Conservation (phyloP, 1,284 basidiomycete genomes). For the Inonotus hispidus region DNA sequence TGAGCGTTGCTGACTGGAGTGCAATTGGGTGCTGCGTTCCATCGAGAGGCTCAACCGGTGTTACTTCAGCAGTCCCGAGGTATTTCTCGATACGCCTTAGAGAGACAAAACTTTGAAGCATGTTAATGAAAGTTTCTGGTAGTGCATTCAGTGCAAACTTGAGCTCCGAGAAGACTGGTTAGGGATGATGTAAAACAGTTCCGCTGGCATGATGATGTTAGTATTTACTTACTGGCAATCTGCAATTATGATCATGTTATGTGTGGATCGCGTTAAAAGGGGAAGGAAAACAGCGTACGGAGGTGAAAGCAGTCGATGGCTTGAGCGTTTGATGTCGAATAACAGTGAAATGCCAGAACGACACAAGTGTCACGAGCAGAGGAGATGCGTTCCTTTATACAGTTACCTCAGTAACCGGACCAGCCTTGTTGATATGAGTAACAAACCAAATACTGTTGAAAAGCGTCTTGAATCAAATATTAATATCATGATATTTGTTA, state of each 20-base stretch:
- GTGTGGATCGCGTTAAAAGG: background rate
- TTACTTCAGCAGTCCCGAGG: slow-evolving; percentile 67
- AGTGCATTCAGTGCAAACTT: slow-evolving; percentile 79
- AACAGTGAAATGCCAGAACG: slow-evolving; percentile 82
- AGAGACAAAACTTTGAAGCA: slow-evolving; percentile 81
- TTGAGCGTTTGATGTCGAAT: slow-evolving; percentile 64
- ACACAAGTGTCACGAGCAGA: slow-evolving; percentile 68
- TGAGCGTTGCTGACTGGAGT: slow-evolving; percentile 79
- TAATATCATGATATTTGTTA: background rate
- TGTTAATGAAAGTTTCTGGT: slow-evolving; percentile 86
- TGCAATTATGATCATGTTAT: background rate
- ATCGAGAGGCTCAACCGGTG: slow-evolving; percentile 51
- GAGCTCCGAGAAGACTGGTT: slow-evolving; percentile 79
- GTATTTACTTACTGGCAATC: slow-evolving; percentile 10
- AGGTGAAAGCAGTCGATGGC: slow-evolving; percentile 84
- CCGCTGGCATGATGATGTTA: background rate
- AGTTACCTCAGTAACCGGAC: background rate
- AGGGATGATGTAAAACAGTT: slow-evolving; percentile 23
- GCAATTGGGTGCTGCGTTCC: slow-evolving; percentile 56
- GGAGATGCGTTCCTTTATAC: slow-evolving; percentile 61
- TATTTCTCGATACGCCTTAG: slow-evolving; percentile 90
- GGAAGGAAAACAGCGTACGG: slow-evolving; percentile 39
- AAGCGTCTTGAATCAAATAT: slow-evolving; percentile 35
- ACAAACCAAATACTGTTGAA: slow-evolving; percentile 78
- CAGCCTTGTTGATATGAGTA: slow-evolving; percentile 5